Conservation (phyloP, 1,284 basidiomycete species). For the Agroathelia rolfsii region DNA sequence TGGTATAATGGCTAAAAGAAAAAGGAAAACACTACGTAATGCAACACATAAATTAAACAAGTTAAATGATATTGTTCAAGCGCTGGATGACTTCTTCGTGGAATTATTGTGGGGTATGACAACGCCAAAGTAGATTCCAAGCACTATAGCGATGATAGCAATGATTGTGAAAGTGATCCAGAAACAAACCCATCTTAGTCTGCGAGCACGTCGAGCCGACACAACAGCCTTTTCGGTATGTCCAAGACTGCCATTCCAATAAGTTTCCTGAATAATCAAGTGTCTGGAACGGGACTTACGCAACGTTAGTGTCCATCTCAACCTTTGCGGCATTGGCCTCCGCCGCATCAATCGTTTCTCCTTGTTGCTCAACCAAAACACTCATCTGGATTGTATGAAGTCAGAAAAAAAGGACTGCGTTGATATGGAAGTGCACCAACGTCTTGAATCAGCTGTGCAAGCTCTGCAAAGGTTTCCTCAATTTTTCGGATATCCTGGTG, state of each 20-base stretch:
- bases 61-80: too few relatives aligned
- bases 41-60: too few relatives aligned
- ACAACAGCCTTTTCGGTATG: constrained; percentile 68
- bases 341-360: constrained; percentile 60
- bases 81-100: constrained; percentile 11
- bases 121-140: constrained; percentile 38
- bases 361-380: constrained; percentile 70
- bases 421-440: constrained; percentile 22
- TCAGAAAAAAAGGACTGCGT: constrained; percentile 3
- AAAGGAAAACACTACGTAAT: too few relatives aligned
- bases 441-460: constrained; percentile 85
- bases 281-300: constrained; percentile 38
- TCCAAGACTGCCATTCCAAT: constrained; percentile 32
- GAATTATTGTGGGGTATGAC: too few relatives aligned
- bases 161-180: constrained; percentile 41
- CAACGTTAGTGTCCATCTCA: constrained; percentile 58
- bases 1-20: too few relatives aligned
- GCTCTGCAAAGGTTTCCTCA: constrained; percentile 79
- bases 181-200: constrained; percentile 78
- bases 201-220: constrained; percentile 60
- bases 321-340: constrained; percentile 55
- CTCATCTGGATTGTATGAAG: constrained; percentile 47
- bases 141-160: constrained; percentile 38
- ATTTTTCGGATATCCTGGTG: constrained; percentile 85
- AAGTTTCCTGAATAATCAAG: constrained; percentile 3